Evolutionary conservation across 2,329 filamentous ascomycete genomes (phyloP), one percentile per base, ranked within the genome.

Genomic region (Aureobasidium sp.): DNA sequence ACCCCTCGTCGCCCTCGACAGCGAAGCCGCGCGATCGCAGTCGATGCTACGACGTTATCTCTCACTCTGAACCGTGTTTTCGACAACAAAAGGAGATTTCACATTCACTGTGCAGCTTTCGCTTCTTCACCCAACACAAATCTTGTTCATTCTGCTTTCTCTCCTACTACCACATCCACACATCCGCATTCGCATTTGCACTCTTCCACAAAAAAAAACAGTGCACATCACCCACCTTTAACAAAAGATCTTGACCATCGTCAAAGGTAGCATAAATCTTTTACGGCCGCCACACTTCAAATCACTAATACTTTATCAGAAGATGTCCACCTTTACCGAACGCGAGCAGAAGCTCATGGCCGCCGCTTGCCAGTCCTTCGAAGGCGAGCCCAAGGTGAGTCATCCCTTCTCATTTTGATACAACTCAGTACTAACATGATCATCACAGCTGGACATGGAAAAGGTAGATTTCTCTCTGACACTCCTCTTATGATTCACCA

Each of bases 281-380:
- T 41, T 11, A 20, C 15, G 0, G 14, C 3, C 15, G 2, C 3
- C 14, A n/a, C 25, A 27, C 15, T 11, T 2, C 9, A 7, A 3
- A 48, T n/a, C 29, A 48, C 59, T 37, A 12, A 55, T 41, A 51
- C 34, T 15, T 42, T 29, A 25, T 27, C 12, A 47, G 8, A 34
- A 63, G 62, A 55, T 45, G 49, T 1, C 41, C 22, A 25, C 36
- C 41, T 68, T 70, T 62, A 68, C 66, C 48, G 67, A 67, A 15
- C 66, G 66, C 42, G 70, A 71, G 62, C 53, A 53, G 47, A 34
- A 68, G 58, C 41, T 70, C 39, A 66, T 70, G 63, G 60, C 65
- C 2, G n/a, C 64, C 15, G 67, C 68, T 59, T 71, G 66, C 64
- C 68, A 67, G 64, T 70, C 69, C 56, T 69, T 70, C 57, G 64